phyloP scores from a whole-genome alignment of 108 stramenopile genomes.

The Pelagomonas calceolata region DNA sequence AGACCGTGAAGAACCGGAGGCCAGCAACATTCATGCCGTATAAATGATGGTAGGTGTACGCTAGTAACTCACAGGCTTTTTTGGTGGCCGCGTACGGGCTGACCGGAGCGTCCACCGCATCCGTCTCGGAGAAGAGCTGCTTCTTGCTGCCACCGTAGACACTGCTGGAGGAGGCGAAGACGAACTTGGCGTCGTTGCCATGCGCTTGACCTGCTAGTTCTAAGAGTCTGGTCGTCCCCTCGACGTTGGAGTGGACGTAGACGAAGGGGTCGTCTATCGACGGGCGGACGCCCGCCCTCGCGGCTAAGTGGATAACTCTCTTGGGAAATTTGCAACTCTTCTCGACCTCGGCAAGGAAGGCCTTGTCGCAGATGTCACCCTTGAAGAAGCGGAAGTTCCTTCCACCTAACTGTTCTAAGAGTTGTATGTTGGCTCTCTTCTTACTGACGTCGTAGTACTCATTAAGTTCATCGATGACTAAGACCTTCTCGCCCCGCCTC shows the following conservation, averaged over 20 bases:
- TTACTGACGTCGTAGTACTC: constrained; percentile 87
- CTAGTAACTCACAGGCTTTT: constrained; percentile 81
- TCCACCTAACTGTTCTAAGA: constrained; percentile 21
- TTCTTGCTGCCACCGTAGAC: constrained; percentile 81
- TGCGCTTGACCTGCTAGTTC: constrained; percentile 54
- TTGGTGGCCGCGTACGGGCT: constrained; percentile 92
- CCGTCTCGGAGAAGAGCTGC: constrained; percentile 71
- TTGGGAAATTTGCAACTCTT: constrained; percentile 49
- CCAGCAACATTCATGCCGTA: constrained; percentile 78
- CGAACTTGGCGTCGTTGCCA: constrained; percentile 64
- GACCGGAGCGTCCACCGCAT: constrained; percentile 78
- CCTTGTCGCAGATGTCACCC: constrained; percentile 86
- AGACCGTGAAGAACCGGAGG: constrained; percentile 93
- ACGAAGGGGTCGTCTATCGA: constrained; percentile 80
- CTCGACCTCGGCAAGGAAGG: constrained; percentile 65
- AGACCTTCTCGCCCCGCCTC: constrained; percentile 79
- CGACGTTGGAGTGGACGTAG: constrained; percentile 80
- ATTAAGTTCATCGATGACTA: constrained; percentile 95
- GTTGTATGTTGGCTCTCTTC: constrained; percentile 72
- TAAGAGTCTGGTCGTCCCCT: constrained; percentile 69
- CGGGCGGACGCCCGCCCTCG: constrained; percentile 78
- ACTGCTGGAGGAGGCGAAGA: constrained; percentile 70
- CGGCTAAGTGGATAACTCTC: constrained; percentile 83
- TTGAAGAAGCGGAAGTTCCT: constrained; percentile 18
- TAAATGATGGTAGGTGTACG: constrained; percentile 91